Evolutionary conservation across 1,284 basidiomycete genomes (phyloP).

Genomic region (Cutaneotrichosporon sp.): DNA sequence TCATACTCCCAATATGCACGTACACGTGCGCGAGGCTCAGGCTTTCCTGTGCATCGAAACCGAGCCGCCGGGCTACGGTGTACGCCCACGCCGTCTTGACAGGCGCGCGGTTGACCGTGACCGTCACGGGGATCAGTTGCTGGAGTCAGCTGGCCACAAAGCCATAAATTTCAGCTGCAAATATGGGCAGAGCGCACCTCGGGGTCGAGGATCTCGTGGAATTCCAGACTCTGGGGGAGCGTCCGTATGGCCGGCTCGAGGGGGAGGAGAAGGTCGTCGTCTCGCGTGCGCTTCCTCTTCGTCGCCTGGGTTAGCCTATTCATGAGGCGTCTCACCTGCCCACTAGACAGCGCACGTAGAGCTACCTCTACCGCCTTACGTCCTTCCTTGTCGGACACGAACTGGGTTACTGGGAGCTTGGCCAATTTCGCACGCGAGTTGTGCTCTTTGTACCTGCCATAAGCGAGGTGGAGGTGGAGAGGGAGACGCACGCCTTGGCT

Average conservation of each 20-base stretch:
- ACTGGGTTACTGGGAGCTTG: constrained; percentile 61
- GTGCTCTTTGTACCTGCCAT: constrained; percentile 68
- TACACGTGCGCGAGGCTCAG: constrained; percentile 65
- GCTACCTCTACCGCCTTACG: constrained; percentile 65
- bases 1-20: constrained; percentile 83
- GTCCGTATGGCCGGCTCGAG: background rate
- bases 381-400: constrained; percentile 68
- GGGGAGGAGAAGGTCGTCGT: constrained; percentile 18
- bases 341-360: constrained; percentile 56
- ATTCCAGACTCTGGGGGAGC: constrained; percentile 28
- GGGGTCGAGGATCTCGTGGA: constrained; percentile 39
- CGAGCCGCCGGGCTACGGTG: constrained; percentile 76
- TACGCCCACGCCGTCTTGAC: constrained; percentile 92
- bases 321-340: constrained; percentile 26
- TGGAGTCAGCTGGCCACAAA: constrained; percentile 38
- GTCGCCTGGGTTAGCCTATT: constrained; percentile 11
- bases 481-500: constrained; percentile 66
- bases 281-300: constrained; percentile 29
- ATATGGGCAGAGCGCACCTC: constrained; percentile 30
- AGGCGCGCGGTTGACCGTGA: constrained; percentile 84
- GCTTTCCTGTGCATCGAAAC: constrained; percentile 82
- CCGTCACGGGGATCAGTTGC: constrained; percentile 62
- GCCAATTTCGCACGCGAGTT: constrained; percentile 64
- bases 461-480: constrained; percentile 4
- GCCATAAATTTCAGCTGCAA: background rate